These are phyloP conservation scores for Eucalyptus albens DNA, from an alignment of 345 rosid species.

Conservation along the genomic window DNA sequence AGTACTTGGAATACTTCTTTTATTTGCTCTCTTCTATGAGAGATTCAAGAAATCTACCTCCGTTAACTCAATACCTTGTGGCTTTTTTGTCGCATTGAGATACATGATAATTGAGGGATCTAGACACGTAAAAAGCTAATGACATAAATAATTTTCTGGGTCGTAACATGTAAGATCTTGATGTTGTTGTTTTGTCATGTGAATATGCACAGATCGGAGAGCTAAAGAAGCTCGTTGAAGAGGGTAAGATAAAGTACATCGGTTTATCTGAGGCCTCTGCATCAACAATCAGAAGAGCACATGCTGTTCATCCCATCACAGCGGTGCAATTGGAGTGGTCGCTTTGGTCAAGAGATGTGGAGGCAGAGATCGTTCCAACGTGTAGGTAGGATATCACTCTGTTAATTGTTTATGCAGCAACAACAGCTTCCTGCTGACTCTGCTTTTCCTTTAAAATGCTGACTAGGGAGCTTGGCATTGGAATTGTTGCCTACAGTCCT, in stretches of 20 bases:
- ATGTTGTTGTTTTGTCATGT: not conserved
- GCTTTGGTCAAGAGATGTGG: slow-evolving; percentile 74
- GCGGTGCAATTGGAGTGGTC: slow-evolving; percentile 84
- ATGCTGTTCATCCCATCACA: slow-evolving; percentile 69
- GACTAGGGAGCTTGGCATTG: slow-evolving; percentile 63
- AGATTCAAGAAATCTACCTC: not conserved
- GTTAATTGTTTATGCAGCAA: not conserved
- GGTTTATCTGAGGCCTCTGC: slow-evolving; percentile 79
- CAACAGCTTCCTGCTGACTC: not conserved
- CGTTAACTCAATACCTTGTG: not conserved
- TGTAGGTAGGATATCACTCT: not conserved
- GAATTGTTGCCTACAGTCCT: slow-evolving; percentile 69
- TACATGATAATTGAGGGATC: not conserved
- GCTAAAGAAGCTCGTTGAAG: slow-evolving; percentile 59
- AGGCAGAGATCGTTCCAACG: slow-evolving; percentile 51
- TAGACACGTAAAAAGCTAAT: not conserved
- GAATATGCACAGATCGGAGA: slow-evolving; percentile 23
- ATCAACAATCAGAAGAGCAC: slow-evolving; percentile 71
- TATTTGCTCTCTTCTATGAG: not conserved
- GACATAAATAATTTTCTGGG: not conserved
- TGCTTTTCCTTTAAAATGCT: not conserved
- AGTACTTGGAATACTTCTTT: not conserved
- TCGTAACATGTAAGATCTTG: not conserved
- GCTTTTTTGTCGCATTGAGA: not conserved
- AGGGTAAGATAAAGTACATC: slow-evolving; percentile 62